A percentile compares a stretch with the other conserved stretches of the same genome.
These are phyloP conservation scores for Zoysia matrella DNA, from an alignment of 202 grass and related monocot genomes.

Conservation along the genomic window DNA sequence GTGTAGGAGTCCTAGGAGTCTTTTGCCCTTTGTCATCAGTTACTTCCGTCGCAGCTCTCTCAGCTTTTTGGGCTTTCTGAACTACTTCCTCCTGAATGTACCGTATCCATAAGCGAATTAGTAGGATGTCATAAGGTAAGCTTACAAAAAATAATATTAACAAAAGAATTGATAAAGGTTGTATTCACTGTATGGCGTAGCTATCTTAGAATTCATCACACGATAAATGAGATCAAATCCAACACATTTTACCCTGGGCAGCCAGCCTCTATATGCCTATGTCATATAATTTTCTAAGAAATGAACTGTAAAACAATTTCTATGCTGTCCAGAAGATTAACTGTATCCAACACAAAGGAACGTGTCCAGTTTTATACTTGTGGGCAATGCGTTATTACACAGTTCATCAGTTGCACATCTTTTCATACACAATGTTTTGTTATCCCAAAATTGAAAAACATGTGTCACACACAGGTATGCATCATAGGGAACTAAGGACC, in stretches of 20 bases:
- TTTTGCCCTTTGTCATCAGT: too few species aligned
- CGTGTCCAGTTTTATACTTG: background rate
- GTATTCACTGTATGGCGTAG: background rate
- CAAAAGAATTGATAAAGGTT: background rate
- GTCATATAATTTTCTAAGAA: background rate
- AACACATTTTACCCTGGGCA: background rate
- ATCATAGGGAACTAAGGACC: background rate
- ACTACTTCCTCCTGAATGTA: too few species aligned
- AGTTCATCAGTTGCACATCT: background rate
- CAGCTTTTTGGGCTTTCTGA: too few species aligned
- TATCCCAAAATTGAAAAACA: background rate
- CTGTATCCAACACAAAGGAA: background rate
- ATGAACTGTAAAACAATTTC: constrained; percentile 17
- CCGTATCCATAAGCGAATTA: too few species aligned
- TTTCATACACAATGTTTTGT: background rate
- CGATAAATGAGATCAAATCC: background rate
- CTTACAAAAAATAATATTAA: constrained; percentile 16
- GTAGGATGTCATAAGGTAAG: background rate
- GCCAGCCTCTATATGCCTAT: background rate
- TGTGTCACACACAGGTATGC: background rate
- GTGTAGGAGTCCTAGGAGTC: too few species aligned
- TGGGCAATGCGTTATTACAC: background rate
- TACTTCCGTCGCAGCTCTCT: too few species aligned
- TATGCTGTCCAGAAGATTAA: background rate
- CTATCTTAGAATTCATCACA: background rate